A percentile compares a stretch with the other conserved stretches of the same genome.
Evolutionary conservation across 2,329 filamentous ascomycete genomes (phyloP).

Genomic region (Claviceps purpurea): DNA sequence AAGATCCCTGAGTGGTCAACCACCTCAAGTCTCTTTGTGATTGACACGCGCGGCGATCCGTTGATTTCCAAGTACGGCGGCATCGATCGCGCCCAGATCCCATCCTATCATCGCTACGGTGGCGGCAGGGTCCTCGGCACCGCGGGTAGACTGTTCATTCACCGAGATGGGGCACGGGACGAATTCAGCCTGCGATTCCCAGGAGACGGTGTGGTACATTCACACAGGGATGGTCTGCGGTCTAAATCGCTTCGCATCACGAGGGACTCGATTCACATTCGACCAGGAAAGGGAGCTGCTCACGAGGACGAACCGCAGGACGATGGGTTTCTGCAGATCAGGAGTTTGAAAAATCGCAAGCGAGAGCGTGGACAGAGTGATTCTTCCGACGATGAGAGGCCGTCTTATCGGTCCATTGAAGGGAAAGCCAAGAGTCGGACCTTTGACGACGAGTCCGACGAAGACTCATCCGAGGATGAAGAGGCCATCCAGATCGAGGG

Average conservation of each 20-base stretch:
- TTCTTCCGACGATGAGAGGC: slow-evolving; percentile 33
- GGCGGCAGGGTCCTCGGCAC: slow-evolving; percentile 59
- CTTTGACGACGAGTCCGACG: slow-evolving; percentile 36
- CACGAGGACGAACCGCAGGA: slow-evolving; percentile 12
- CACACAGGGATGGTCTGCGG: slow-evolving; percentile 34
- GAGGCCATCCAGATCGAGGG: slow-evolving; percentile 18
- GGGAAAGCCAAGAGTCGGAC: slow-evolving; percentile 42
- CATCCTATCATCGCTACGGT: slow-evolving; percentile 56
- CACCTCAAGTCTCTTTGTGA: slow-evolving; percentile 30
- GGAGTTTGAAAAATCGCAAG: slow-evolving; percentile 28
- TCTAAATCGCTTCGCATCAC: slow-evolving; percentile 23
- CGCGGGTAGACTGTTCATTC: slow-evolving; percentile 45
- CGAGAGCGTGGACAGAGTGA: slow-evolving; percentile 17
- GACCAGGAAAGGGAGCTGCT: slow-evolving; percentile 12
- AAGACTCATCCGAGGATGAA: slow-evolving; percentile 28
- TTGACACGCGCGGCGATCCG: slow-evolving; percentile 66
- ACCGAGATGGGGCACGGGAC: slow-evolving; percentile 47
- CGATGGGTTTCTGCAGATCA: slow-evolving; percentile 37
- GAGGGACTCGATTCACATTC: slow-evolving; percentile 27
- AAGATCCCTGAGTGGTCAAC: not conserved
- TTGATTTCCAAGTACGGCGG: slow-evolving; percentile 58
- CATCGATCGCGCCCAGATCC: slow-evolving; percentile 58
- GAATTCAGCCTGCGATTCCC: slow-evolving; percentile 36
- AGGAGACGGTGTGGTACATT: slow-evolving; percentile 21
- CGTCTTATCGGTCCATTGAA: slow-evolving; percentile 53